phyloP scores from a whole-genome alignment of 2,329 filamentous ascomycete genomes.

The Tolypocladium tundrense region DNA sequence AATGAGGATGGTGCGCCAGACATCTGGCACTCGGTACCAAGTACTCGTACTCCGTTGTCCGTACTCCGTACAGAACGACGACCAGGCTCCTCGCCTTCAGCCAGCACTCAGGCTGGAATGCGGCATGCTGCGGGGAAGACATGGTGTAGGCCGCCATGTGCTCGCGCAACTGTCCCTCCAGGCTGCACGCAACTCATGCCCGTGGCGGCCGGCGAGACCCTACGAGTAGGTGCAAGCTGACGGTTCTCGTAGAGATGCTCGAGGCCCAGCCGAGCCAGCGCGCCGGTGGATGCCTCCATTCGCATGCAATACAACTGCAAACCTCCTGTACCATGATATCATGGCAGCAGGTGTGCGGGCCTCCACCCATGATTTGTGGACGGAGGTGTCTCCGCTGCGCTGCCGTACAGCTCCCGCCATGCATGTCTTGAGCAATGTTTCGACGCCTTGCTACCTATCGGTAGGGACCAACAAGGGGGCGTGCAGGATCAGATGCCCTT shows the following conservation, averaged over 20 bases:
- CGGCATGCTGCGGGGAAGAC: background rate
- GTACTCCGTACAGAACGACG: background rate
- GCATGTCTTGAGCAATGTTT: background rate
- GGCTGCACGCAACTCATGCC: background rate
- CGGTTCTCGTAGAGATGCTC: background rate
- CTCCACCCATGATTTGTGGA: slow-evolving; percentile 6
- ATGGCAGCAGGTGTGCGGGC: slow-evolving; percentile 8
- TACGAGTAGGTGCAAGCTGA: background rate
- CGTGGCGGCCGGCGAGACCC: background rate
- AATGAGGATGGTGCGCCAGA: background rate
- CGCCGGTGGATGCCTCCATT: background rate
- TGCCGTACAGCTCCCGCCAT: background rate
- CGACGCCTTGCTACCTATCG: background rate
- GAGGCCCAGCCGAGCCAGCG: background rate
- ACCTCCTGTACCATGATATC: slow-evolving; percentile 21
- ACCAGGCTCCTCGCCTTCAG: background rate
- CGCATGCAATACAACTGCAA: background rate
- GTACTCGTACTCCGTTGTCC: background rate
- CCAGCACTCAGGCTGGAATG: background rate
- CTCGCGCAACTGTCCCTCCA: background rate
- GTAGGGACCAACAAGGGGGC: background rate
- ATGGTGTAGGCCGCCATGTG: background rate
- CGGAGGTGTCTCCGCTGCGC: slow-evolving; percentile 3
- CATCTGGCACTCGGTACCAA: background rate
- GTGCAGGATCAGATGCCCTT: background rate